Base-by-base conservation (phyloP, 2,329 filamentous ascomycete species). In the Trichoderma guizhouense region DNA sequence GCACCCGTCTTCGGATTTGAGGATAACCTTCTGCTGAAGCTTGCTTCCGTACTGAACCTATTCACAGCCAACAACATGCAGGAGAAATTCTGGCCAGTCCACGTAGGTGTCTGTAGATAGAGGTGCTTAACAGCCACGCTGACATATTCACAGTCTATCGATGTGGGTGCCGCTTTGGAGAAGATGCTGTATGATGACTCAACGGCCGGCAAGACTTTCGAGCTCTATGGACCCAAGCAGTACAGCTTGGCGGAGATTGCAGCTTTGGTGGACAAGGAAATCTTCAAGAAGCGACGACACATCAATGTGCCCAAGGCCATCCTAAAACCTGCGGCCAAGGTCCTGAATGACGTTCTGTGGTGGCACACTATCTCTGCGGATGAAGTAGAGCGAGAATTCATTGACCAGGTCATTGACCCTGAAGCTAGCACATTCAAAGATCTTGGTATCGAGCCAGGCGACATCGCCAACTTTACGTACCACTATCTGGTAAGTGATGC, bases 401-500 rank as follows among this genome's bases (percentile, higher is more conserved):
- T 97, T 77, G 93, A 99, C 83, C 96, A 99, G 83, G 85, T 89
- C 76, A 97, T 99, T 79, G 96, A 99, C 82, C 90, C 90, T 72
- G 90, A 87, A 39, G 96, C 96, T 75, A 98, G 98, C 89, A 98
- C 96, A 2, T 97, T 98, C 85, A 93, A 93, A 83, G 95, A 98
- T 79, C 87, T 99, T 61, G 93, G 90, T 73, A 97, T 99, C 75
- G 92, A 94, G 83, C 93, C 95, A 34, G 92, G 90, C 61, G 95
- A 98, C 74, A 89, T 98, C 78, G 91, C 89, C 81, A 91, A 93
- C 82, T 90, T 94, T 81, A 97, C 94, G 75, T 98, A 95, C 83
- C 92, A 97, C 83, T 99, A 99, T 84, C 83, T 98, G 86, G 94
- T 96, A 86, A 84, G 92, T 84, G 43, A 11, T 5, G 7, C 3